A percentile compares a stretch with the other conserved stretches of the same genome.
Evolutionary conservation across 129 eudicot genomes (phyloP).

Genomic region (Chrysanthemum seticuspe): DNA sequence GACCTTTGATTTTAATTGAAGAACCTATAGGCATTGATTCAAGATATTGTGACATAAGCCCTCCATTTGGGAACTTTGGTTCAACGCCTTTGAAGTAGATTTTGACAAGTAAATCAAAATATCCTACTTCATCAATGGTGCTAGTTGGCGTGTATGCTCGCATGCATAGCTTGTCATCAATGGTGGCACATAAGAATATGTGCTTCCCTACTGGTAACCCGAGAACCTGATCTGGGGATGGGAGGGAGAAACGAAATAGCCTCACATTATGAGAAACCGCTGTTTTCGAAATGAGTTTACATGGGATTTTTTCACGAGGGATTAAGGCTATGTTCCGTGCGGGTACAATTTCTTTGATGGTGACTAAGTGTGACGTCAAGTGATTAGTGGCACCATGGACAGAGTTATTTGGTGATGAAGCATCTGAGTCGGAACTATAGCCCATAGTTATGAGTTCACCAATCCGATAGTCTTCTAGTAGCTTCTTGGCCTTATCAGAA

Average conservation of each 20-base stretch:
- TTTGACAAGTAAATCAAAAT: slow-evolving; percentile 80
- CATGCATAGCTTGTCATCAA: slow-evolving; percentile 84
- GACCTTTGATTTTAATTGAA: slow-evolving; percentile 68
- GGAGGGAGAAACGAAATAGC: slow-evolving; percentile 68
- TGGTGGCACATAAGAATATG: slow-evolving; percentile 69
- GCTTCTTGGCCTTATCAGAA: slow-evolving; percentile 80
- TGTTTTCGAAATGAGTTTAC: slow-evolving; percentile 59
- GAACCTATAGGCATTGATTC: slow-evolving; percentile 63
- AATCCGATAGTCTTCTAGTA: slow-evolving; percentile 66
- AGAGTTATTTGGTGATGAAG: slow-evolving; percentile 69
- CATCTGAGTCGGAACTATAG: slow-evolving; percentile 49
- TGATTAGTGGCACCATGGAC: slow-evolving; percentile 65
- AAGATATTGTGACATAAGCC: slow-evolving; percentile 75
- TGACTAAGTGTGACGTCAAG: slow-evolving; percentile 32
- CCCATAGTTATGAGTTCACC: slow-evolving; percentile 78
- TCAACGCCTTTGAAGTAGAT: slow-evolving; percentile 66
- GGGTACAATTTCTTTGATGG: slow-evolving; percentile 51
- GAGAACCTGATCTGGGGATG: slow-evolving; percentile 58
- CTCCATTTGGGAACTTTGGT: slow-evolving; percentile 88
- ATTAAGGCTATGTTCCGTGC: slow-evolving; percentile 50
- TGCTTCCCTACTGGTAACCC: slow-evolving; percentile 93
- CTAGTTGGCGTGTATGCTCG: slow-evolving; percentile 91
- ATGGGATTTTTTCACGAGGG: slow-evolving; percentile 71
- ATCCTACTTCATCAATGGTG: slow-evolving; percentile 62
- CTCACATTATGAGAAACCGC: slow-evolving; percentile 73